phyloP scores from a whole-genome alignment of 2,329 filamentous ascomycete species.

The Juglanconis oblonga region DNA sequence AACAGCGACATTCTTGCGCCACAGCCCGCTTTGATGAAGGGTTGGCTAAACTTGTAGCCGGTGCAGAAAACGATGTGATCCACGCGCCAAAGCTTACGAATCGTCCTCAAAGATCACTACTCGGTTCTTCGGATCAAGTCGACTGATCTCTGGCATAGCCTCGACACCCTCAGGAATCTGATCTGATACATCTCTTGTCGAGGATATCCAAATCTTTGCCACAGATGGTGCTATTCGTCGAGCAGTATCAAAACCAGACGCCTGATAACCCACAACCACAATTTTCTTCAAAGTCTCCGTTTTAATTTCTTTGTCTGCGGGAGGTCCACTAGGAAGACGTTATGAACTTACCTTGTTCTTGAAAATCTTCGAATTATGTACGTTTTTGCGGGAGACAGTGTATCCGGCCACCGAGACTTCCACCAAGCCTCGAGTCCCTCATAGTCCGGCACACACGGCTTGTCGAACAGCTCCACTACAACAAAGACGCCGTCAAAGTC shows the following conservation, averaged over 20 bases:
- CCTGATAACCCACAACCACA: background rate
- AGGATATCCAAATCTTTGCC: background rate
- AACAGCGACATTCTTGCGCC: background rate
- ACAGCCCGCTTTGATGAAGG: background rate
- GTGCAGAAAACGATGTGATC: constrained; percentile 4
- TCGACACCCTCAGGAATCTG: background rate
- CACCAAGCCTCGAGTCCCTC: background rate
- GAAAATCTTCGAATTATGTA: background rate
- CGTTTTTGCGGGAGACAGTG: background rate
- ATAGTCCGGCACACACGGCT: background rate
- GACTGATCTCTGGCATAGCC: background rate
- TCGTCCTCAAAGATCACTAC: background rate
- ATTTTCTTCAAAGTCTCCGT: background rate
- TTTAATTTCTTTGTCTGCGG: no score
- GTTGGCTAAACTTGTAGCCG: constrained; percentile 2
- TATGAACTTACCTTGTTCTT: background rate
- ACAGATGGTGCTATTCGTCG: background rate
- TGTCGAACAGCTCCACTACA: background rate
- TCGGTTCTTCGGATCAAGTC: background rate
- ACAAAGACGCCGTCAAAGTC: background rate
- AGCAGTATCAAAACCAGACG: constrained; percentile 3
- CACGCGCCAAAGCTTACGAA: background rate
- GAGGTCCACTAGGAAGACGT: no score
- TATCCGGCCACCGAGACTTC: background rate
- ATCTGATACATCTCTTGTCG: background rate